Conservation (phyloP, 805 yeast species). For the Kodamaea laetipori region DNA sequence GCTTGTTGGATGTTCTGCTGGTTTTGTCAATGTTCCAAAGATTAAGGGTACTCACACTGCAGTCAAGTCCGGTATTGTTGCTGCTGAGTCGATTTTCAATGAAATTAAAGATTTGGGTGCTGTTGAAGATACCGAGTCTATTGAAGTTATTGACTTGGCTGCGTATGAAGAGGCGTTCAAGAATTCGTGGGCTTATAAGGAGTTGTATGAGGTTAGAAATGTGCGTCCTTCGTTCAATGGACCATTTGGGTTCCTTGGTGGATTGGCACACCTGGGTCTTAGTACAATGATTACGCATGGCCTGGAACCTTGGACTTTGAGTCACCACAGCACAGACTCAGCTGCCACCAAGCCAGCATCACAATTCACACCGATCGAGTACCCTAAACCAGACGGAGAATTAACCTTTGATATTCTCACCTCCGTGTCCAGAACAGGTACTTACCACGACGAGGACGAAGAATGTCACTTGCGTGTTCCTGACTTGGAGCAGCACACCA, state of each 20-base stretch:
- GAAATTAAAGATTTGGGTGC: slow-evolving; percentile 44
- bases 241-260: slow-evolving; percentile 77
- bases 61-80: slow-evolving; percentile 91
- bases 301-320: slow-evolving; percentile 83
- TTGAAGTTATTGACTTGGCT: slow-evolving; percentile 44
- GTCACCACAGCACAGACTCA: slow-evolving; percentile 70
- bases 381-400: slow-evolving; percentile 95
- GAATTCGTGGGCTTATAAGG: slow-evolving; percentile 84
- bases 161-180: slow-evolving; percentile 66
- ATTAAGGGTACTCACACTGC: slow-evolving; percentile 98
- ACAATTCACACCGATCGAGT: slow-evolving; percentile 68
- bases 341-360: slow-evolving; percentile 68
- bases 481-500: slow-evolving; percentile 71
- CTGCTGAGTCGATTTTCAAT: slow-evolving; percentile 80
- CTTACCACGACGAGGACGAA: slow-evolving; percentile 94
- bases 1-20: slow-evolving; percentile 93
- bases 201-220: slow-evolving; percentile 81
- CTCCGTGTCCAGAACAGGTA: slow-evolving; percentile 95
- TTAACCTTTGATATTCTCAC: slow-evolving; percentile 90
- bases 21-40: slow-evolving; percentile 95
- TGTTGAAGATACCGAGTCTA: slow-evolving; percentile 30
- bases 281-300: slow-evolving; percentile 81
- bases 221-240: slow-evolving; percentile 88
- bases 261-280: slow-evolving; percentile 80
- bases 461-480: slow-evolving; percentile 75